Conservation (phyloP, 83 land plant genomes). For the Diphasiastrum complanatum region DNA sequence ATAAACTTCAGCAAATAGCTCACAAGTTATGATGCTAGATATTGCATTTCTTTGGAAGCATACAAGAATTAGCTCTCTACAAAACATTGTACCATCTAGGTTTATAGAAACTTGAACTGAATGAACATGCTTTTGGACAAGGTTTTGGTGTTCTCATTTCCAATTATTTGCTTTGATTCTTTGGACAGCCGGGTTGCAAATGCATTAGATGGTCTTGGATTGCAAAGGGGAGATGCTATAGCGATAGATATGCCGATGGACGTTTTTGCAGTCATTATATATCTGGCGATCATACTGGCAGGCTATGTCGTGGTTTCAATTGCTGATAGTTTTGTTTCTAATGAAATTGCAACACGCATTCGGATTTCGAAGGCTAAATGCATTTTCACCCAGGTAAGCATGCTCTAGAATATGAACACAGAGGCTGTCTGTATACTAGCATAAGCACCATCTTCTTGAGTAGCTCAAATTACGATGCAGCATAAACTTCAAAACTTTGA, state of each 20-base stretch:
- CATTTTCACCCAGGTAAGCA: conserved; percentile 84
- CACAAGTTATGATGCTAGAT: too few relatives aligned
- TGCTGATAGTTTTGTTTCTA: conserved; percentile 89
- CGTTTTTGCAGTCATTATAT: conserved; percentile 57
- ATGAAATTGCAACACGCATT: conserved; percentile 73
- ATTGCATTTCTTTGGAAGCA: too few relatives aligned
- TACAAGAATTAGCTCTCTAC: too few relatives aligned
- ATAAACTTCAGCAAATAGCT: too few relatives aligned
- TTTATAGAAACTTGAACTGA: background rate
- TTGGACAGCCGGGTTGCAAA: conserved; percentile 62
- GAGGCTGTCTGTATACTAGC: conserved; percentile 1
- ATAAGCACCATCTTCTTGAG: background rate
- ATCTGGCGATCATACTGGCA: conserved; percentile 78
- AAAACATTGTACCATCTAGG: too few relatives aligned
- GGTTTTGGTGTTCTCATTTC: too few relatives aligned
- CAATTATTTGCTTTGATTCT: background rate
- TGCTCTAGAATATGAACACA: background rate
- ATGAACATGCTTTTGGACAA: background rate
- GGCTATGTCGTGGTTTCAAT: conserved; percentile 91
- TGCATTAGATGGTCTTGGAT: conserved; percentile 56
- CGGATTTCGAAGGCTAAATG: conserved; percentile 73
- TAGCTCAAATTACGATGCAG: conserved; percentile 7
- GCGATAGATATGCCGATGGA: conserved; percentile 98
- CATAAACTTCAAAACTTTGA: background rate
- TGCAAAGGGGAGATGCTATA: conserved; percentile 74